phyloP scores from a whole-genome alignment of 106 monocot genomes.

The Amphibolis antarctica region DNA sequence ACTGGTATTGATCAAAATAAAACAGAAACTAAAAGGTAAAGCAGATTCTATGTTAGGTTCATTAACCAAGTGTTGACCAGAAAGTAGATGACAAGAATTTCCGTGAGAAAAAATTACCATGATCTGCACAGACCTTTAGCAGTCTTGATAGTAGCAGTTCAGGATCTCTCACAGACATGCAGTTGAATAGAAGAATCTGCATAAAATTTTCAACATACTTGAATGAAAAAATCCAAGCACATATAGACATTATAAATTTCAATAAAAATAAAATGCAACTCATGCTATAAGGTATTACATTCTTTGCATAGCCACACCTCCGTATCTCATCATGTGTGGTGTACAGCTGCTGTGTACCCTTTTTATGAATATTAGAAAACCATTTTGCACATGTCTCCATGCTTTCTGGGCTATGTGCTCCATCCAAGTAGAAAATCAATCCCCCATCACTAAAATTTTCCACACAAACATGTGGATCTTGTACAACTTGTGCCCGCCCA shows the following conservation, averaged over 20 bases:
- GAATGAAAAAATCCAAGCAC: not conserved
- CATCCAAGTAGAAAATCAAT: conserved; percentile 82
- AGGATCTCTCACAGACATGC: conserved; percentile 92
- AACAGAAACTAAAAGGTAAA: not conserved
- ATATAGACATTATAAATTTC: not conserved
- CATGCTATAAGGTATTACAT: conserved; percentile 13
- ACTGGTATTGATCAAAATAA: too few relatives aligned
- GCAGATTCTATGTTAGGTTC: not conserved
- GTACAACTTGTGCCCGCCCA: conserved; percentile 80
- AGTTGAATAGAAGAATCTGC: conserved; percentile 95
- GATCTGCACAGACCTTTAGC: conserved; percentile 44
- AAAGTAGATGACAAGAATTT: not conserved
- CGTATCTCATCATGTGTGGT: conserved; percentile 3
- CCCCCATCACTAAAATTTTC: conserved; percentile 11
- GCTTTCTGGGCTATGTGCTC: conserved; percentile 97
- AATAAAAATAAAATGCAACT: not conserved
- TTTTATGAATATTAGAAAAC: conserved; percentile 58
- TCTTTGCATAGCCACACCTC: conserved; percentile 7
- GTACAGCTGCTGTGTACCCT: conserved; percentile 17
- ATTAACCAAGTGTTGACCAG: not conserved
- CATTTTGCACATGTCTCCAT: conserved; percentile 82
- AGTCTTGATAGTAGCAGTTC: conserved; percentile 69
- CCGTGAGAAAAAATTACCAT: conserved; percentile 34
- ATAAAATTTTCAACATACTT: conserved; percentile 6
- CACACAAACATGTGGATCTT: conserved; percentile 23